These are phyloP conservation scores for Apiotrichum siamense DNA, from an alignment of 1,284 basidiomycete genomes.

Conservation along the genomic window DNA sequence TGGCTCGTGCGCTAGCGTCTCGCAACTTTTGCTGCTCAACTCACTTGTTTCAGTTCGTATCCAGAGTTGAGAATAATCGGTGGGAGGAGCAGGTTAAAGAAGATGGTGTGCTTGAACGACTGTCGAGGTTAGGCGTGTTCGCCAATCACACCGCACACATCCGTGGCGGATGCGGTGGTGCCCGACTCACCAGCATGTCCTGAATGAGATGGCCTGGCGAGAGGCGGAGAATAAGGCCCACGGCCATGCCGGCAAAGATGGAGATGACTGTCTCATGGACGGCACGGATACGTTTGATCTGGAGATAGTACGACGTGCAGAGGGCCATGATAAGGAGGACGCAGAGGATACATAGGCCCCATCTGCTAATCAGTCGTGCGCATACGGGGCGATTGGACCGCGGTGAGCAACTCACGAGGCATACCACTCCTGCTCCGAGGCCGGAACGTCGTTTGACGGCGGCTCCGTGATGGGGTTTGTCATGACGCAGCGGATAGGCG, in stretches of 20 bases:
- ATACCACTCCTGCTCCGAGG: slow-evolving; percentile 73
- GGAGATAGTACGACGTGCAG: slow-evolving; percentile 95
- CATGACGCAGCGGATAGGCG: slow-evolving; percentile 2
- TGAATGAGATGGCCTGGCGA: slow-evolving; percentile 89
- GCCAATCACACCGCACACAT: neutral
- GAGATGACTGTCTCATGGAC: slow-evolving; percentile 96
- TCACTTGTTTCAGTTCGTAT: slow-evolving; percentile 90
- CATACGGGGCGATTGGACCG: neutral
- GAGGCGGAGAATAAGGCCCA: slow-evolving; percentile 83
- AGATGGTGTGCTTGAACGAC: slow-evolving; percentile 95
- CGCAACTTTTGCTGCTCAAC: slow-evolving; percentile 23
- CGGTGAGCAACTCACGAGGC: slow-evolving; percentile 57
- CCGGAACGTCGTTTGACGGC: slow-evolving; percentile 42
- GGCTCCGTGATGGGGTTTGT: slow-evolving; percentile 20
- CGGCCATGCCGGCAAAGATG: slow-evolving; percentile 90
- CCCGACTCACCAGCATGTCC: slow-evolving; percentile 82
- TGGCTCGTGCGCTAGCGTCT: no score
- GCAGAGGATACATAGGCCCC: slow-evolving; percentile 93
- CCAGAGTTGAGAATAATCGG: slow-evolving; percentile 98
- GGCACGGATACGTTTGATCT: slow-evolving; percentile 90
- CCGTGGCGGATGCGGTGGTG: neutral
- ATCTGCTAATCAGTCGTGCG: slow-evolving; percentile 41
- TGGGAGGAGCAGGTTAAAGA: slow-evolving; percentile 94
- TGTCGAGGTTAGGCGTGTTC: slow-evolving; percentile 35
- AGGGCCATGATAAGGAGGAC: slow-evolving; percentile 87